Evolutionary conservation across 2,329 filamentous ascomycete genomes (phyloP), one percentile per base, ranked within the genome.

Genomic region (Alternaria sp.): DNA sequence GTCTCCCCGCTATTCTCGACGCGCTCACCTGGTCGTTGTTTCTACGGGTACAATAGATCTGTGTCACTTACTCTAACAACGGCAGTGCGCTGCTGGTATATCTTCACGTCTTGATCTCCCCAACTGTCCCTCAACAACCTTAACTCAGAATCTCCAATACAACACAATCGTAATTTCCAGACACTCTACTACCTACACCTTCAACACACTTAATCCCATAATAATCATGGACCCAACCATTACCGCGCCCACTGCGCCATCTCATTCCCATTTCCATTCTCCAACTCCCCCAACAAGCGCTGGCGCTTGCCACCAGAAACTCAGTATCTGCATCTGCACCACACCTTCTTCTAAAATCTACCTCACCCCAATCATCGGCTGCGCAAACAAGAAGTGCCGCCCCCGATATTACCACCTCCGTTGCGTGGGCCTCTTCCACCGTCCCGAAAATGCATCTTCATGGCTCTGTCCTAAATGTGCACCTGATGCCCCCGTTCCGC

Each of bases 391-490:
- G 4, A 38, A 32, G 8, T 57, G 52, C 41, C 39, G 46, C 20
- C 48, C 32, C 4, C 46, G 53, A 3, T 57, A 39, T 32, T 60
- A 41, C 46, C 57, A 60, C 47, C 14, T 51, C 11, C 41, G 18
- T 34, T 60, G 57, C 20, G 41, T 51, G 3, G 57, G 47, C 7
- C 41, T 57, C 3, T 4, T 28, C 3, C 39, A 42, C 1, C 52
- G 14, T 11, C 24, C 38, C 20, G 14, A 18, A 11, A 26, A 30
- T n/a, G 16, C 3, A 2, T 11, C 4, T 4, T 11, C 18, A 5
- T 60, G 57, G 57, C 34, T 41, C 7, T 60, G 57, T 41, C 22
- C 26, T 12, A n/a, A 34, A 3, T 58, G 55, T 32, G n/a, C 6
- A 3, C n/a, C 38, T 1, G 20, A 48, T 4, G 16, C n/a, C 4